Evolutionary conservation across 768 basidiomycete genomes (phyloP), one percentile per base, ranked within the genome.

Genomic region (Auriscalpium microsporum): DNA sequence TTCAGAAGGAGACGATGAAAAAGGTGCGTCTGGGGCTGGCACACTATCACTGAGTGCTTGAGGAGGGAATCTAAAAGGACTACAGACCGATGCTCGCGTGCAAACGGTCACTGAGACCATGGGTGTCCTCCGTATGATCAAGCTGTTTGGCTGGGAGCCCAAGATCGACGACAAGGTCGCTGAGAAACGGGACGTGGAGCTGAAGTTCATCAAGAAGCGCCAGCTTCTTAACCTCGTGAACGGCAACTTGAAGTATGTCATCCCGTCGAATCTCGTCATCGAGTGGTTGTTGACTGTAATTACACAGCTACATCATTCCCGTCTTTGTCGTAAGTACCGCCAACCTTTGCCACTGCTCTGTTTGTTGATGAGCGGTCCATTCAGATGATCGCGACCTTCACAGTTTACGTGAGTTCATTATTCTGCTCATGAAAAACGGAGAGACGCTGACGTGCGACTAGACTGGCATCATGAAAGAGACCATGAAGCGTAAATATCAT

Each of bases 91-190:
- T 55, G 70, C 70, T 1, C 69, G 79, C 9, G 73, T 79, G 0
- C 75, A 77, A 56, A 61, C 65, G 2, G 69, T 77, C 56, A 75
- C 76, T 8, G 78, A 79, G 60, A 73, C 65, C 11, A 62, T 75
- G 55, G 61, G 62, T 19, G 67, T 73, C 55, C 55, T 78, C 8
- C 72, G 77, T 16, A 77, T 79, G 73, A 65, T 79, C 66, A 80
- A 80, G 67, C 69, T 87, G 45, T 87, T 89, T 61, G 86, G 76
- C 8, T 79, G 86, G 77, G 77, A 83, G 61, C 69, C 71, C 11
- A 76, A 76, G 58, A 74, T 75, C 48, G 54, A 72, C 17, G 73
- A 23, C 17, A 54, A 53, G 16, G 17, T 63, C 14, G 58, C 56
- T 2, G 62, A 63, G 44, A 73, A 73, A 59, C 68, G 76, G 50